Conservation (phyloP, 331 rosid genomes). For the Quercus lobata region DNA sequence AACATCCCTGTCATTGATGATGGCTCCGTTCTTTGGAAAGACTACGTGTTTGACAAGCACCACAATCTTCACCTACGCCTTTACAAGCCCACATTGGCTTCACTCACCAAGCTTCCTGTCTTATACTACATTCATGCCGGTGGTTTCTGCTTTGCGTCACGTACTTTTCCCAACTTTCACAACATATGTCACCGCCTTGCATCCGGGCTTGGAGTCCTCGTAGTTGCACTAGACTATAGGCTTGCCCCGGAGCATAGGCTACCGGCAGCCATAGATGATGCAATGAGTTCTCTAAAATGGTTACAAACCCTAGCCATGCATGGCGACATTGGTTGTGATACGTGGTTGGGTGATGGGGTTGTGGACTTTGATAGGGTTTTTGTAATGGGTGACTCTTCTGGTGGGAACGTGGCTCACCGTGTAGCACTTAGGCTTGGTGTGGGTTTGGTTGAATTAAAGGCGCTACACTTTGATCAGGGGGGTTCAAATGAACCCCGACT, state of each 20-base stretch:
- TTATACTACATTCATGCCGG: constrained; percentile 62
- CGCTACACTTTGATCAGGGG: too few relatives aligned
- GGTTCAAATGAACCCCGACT: too few relatives aligned
- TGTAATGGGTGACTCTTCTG: constrained; percentile 73
- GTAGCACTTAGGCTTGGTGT: constrained; percentile 53
- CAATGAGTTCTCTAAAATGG: constrained; percentile 61
- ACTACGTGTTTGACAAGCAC: constrained; percentile 33
- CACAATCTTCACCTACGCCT: constrained; percentile 58
- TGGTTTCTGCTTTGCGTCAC: constrained; percentile 74
- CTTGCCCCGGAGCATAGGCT: constrained; percentile 67
- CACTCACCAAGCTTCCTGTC: constrained; percentile 20
- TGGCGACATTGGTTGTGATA: constrained; percentile 26
- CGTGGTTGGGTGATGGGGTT: constrained; percentile 33
- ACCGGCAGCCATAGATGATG: constrained; percentile 67
- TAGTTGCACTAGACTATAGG: constrained; percentile 59
- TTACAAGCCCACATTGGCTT: constrained; percentile 38
- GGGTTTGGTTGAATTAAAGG: too few relatives aligned
- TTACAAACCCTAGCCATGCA: constrained; percentile 33
- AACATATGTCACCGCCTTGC: constrained; percentile 62
- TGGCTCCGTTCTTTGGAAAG: constrained; percentile 42
- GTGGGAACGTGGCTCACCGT: constrained; percentile 85
- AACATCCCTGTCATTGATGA: constrained; percentile 34
- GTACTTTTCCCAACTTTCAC: constrained; percentile 62
- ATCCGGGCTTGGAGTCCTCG: constrained; percentile 28
- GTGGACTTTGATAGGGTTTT: constrained; percentile 59